phyloP scores from a whole-genome alignment of 345 rosid species.

The Murraya koenigii region DNA sequence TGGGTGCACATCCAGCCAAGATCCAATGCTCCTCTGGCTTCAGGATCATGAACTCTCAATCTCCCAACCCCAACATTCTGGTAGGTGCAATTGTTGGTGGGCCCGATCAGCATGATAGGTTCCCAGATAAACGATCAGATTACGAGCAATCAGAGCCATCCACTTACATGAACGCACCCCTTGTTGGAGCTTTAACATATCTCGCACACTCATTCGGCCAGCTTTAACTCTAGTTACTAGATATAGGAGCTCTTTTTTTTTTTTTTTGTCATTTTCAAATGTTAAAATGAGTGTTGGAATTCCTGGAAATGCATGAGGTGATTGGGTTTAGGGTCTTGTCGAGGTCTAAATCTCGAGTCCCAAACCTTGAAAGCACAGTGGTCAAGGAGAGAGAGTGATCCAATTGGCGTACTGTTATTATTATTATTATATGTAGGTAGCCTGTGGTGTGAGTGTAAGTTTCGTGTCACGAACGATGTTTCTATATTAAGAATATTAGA shows the following conservation, averaged over 20 bases:
- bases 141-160: slow-evolving; percentile 94
- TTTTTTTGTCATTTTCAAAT: not conserved
- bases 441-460: slow-evolving; percentile 10
- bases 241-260: slow-evolving; percentile 2
- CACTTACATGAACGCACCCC: slow-evolving; percentile 90
- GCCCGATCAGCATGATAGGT: slow-evolving; percentile 70
- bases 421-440: not conserved
- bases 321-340: not conserved
- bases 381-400: slow-evolving; percentile 22
- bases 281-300: not conserved
- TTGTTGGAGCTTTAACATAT: slow-evolving; percentile 83
- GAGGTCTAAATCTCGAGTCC: slow-evolving; percentile 35
- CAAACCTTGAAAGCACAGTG: slow-evolving; percentile 29
- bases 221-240: slow-evolving; percentile 35
- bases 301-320: slow-evolving; percentile 11
- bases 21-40: slow-evolving; percentile 79
- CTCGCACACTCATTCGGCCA: slow-evolving; percentile 88
- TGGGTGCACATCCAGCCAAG: slow-evolving; percentile 59
- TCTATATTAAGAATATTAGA: not conserved
- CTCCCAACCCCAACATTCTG: slow-evolving; percentile 84
- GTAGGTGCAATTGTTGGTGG: slow-evolving; percentile 93
- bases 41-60: slow-evolving; percentile 50
- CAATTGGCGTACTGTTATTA: not conserved
- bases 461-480: slow-evolving; percentile 27
- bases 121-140: slow-evolving; percentile 70